A percentile compares a stretch with the other conserved stretches of the same genome.
Conservation (phyloP, 116 monocot genomes). For the Phalaenopsis hybrid region DNA sequence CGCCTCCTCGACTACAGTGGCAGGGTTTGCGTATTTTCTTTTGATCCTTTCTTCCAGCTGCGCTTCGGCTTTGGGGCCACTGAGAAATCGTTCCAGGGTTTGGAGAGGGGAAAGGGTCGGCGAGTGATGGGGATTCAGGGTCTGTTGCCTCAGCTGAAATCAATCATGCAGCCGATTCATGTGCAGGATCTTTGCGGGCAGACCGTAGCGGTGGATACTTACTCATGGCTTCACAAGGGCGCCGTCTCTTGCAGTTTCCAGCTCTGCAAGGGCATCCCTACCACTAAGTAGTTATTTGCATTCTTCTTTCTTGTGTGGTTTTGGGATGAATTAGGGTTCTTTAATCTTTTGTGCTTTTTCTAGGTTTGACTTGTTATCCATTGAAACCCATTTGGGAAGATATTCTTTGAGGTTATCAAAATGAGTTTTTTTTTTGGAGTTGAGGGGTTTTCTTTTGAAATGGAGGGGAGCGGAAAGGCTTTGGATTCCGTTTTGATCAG, state of each 20-base stretch:
- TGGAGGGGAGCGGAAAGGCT: background rate
- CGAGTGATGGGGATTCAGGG: conserved; percentile 83
- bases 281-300: conserved; percentile 41
- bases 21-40: background rate
- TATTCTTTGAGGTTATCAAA: background rate
- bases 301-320: background rate
- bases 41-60: background rate
- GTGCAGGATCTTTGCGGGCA: conserved; percentile 69
- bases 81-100: background rate
- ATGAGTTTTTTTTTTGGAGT: background rate
- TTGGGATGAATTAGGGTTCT: background rate
- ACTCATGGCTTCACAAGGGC: conserved; percentile 99
- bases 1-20: background rate
- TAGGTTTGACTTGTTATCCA: background rate
- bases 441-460: background rate
- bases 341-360: background rate
- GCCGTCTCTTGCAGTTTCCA: conserved; percentile 74
- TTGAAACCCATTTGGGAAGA: background rate
- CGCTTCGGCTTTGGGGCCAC: background rate
- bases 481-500: background rate
- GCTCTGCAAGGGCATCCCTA: conserved; percentile 83
- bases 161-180: conserved; percentile 76
- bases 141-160: conserved; percentile 79
- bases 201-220: conserved; percentile 89
- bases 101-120: background rate